phyloP scores from a whole-genome alignment of 257 asterid genomes.

The Salvia hispanica region DNA sequence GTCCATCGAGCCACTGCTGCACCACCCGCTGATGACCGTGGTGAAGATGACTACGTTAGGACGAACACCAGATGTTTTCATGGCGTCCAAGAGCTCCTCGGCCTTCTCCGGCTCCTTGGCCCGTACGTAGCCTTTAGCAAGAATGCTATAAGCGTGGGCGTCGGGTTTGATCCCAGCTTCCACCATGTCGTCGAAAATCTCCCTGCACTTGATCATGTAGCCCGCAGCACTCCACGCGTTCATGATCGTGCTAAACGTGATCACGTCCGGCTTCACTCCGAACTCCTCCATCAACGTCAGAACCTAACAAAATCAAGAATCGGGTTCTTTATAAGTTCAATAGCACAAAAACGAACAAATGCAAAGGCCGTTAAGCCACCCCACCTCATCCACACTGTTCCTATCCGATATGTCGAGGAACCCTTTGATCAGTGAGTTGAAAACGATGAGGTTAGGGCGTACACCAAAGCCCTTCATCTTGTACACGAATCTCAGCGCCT shows the following conservation, averaged over 20 bases:
- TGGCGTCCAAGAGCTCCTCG: conserved; percentile 52
- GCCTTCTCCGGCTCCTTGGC: conserved; percentile 68
- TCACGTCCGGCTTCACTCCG: conserved; percentile 63
- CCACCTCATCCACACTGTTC: conserved; percentile 64
- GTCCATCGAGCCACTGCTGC: conserved; percentile 51
- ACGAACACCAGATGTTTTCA: conserved; percentile 43
- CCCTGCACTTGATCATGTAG: conserved; percentile 61
- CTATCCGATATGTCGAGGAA: conserved; percentile 54
- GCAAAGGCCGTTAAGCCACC: conserved; percentile 8
- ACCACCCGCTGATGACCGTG: conserved; percentile 70
- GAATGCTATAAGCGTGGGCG: conserved; percentile 59
- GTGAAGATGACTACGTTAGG: conserved; percentile 71
- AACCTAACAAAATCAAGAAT: conserved; percentile 41
- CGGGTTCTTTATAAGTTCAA: background rate
- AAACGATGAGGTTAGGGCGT: conserved; percentile 53
- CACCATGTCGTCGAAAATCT: conserved; percentile 65
- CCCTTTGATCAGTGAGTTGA: conserved; percentile 71
- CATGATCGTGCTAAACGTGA: conserved; percentile 75
- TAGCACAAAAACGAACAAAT: conserved; percentile 13
- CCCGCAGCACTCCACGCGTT: conserved; percentile 74
- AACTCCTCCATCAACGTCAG: conserved; percentile 60
- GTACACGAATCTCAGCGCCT: conserved; percentile 62
- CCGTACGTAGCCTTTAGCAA: conserved; percentile 68
- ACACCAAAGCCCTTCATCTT: conserved; percentile 59
- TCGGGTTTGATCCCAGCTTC: conserved; percentile 63